Evolutionary conservation across 1,139 yeast genomes (phyloP).

Genomic region (Blastobotrys illinoisensis): DNA sequence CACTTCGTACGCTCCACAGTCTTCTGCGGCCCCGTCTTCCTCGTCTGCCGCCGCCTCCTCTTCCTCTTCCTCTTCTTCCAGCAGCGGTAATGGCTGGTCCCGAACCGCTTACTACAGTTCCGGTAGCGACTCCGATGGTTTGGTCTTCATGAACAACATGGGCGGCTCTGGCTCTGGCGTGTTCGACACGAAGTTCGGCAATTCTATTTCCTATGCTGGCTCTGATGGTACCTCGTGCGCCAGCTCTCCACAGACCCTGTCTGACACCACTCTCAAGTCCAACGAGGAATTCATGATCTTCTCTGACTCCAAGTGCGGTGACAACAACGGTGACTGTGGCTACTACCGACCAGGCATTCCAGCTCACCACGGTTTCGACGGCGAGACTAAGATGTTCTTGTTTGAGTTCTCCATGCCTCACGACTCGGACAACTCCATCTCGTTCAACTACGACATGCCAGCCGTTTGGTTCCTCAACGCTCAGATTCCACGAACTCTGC

Average conservation of each 20-base stretch:
- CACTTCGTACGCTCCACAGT: constrained; percentile 21
- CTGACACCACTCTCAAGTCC: constrained; percentile 59
- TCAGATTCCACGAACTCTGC: constrained; percentile 87
- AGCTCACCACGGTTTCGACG: constrained; percentile 81
- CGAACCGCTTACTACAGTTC: constrained; percentile 71
- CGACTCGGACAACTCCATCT: constrained; percentile 40
- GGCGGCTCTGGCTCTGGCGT: constrained; percentile 77
- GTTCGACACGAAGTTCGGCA: constrained; percentile 80
- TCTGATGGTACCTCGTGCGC: constrained; percentile 69
- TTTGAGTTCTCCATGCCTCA: constrained; percentile 90
- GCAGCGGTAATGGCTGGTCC: constrained; percentile 47
- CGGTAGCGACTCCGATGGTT: constrained; percentile 54
- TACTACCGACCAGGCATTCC: constrained; percentile 81
- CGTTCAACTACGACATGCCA: constrained; percentile 76
- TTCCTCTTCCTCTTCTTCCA: constrained; percentile 22
- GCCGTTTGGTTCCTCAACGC: constrained; percentile 95
- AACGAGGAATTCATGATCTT: constrained; percentile 75
- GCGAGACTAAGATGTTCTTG: constrained; percentile 69
- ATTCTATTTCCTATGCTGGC: constrained; percentile 76
- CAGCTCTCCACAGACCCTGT: constrained; percentile 53
- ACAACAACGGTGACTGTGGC: constrained; percentile 89
- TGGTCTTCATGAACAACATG: constrained; percentile 74
- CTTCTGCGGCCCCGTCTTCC: too few species aligned
- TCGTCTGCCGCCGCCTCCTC: constrained; percentile 23
- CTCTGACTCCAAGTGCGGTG: constrained; percentile 58